A percentile compares a stretch with the other conserved stretches of the same genome.
These are phyloP conservation scores for Talaromyces piceae DNA, from an alignment of 2,329 filamentous ascomycete species.

Conservation along the genomic window DNA sequence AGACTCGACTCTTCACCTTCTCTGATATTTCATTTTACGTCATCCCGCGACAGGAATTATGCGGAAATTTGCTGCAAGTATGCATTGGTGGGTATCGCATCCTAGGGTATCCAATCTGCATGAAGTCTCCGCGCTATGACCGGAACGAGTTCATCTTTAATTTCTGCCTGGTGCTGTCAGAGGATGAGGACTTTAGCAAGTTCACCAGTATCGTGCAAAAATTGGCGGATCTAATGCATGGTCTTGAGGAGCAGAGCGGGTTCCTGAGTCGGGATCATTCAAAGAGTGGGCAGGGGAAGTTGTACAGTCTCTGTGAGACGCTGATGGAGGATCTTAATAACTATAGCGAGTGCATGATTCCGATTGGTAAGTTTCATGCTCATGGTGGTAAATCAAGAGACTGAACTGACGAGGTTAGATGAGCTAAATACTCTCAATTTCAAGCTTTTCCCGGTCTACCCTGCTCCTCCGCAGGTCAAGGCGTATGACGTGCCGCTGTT, in stretches of 20 bases:
- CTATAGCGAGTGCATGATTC: slow-evolving; percentile 98
- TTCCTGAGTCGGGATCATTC: slow-evolving; percentile 54
- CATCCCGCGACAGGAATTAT: slow-evolving; percentile 90
- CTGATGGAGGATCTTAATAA: slow-evolving; percentile 91
- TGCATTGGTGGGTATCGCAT: slow-evolving; percentile 69
- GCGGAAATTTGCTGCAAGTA: slow-evolving; percentile 75
- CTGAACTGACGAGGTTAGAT: slow-evolving; percentile 44
- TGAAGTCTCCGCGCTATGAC: slow-evolving; percentile 72
- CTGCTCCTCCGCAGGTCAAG: slow-evolving; percentile 67
- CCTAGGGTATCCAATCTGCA: slow-evolving; percentile 81
- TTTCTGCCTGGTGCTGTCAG: slow-evolving; percentile 76
- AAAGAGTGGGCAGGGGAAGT: slow-evolving; percentile 42
- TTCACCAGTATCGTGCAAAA: slow-evolving; percentile 82
- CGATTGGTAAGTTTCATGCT: slow-evolving; percentile 59
- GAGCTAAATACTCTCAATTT: slow-evolving; percentile 93
- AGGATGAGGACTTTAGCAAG: slow-evolving; percentile 62
- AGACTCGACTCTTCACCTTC: slow-evolving; percentile 72
- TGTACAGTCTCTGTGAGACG: slow-evolving; percentile 69
- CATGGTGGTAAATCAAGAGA: slow-evolving; percentile 1
- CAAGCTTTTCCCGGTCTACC: slow-evolving; percentile 83
- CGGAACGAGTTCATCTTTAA: slow-evolving; percentile 99
- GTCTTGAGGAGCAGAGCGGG: slow-evolving; percentile 83
- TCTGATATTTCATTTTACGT: slow-evolving; percentile 83
- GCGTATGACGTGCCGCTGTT: slow-evolving; percentile 86
- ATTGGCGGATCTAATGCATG: slow-evolving; percentile 75